Evolutionary conservation across 345 rosid genomes (phyloP).

Genomic region (Populus alba): DNA sequence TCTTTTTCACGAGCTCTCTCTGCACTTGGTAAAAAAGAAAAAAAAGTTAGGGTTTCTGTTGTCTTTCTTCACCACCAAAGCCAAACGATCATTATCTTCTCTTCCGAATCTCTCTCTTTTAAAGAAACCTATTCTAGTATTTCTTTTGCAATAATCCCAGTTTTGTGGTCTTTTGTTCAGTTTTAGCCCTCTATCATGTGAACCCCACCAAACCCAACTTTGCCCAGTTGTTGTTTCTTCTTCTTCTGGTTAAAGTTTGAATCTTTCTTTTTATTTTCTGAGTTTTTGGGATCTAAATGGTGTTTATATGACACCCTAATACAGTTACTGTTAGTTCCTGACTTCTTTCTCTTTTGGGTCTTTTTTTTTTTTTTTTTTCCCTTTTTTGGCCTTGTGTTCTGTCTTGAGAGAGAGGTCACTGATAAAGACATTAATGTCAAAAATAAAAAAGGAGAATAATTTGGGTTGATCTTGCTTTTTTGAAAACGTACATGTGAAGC

Average conservation of each 20-base stretch:
- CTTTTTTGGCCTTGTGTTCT: not conserved
- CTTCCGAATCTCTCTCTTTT: not conserved
- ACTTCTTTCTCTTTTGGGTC: not conserved
- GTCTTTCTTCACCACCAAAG: not conserved
- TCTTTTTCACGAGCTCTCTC: not conserved
- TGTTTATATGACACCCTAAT: not conserved
- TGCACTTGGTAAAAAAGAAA: not conserved
- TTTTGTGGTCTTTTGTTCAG: not conserved
- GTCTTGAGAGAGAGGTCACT: not conserved
- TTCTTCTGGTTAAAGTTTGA: not conserved
- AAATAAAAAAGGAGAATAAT: not conserved
- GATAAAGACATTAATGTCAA: not conserved
- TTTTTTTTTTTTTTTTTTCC: too few relatives aligned
- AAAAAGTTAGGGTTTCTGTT: not conserved
- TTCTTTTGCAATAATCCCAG: not conserved
- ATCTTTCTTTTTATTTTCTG: not conserved
- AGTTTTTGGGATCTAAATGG: not conserved
- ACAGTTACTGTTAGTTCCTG: not conserved
- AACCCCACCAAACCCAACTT: not conserved
- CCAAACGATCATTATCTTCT: not conserved
- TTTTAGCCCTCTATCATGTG: not conserved
- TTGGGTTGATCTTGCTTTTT: not conserved
- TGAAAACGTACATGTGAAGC: conserved; percentile 2
- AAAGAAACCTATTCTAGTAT: not conserved
- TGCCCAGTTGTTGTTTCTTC: not conserved